These are phyloP conservation scores for Pleurotus giganteus DNA, from an alignment of 768 basidiomycete genomes.

Conservation along the genomic window DNA sequence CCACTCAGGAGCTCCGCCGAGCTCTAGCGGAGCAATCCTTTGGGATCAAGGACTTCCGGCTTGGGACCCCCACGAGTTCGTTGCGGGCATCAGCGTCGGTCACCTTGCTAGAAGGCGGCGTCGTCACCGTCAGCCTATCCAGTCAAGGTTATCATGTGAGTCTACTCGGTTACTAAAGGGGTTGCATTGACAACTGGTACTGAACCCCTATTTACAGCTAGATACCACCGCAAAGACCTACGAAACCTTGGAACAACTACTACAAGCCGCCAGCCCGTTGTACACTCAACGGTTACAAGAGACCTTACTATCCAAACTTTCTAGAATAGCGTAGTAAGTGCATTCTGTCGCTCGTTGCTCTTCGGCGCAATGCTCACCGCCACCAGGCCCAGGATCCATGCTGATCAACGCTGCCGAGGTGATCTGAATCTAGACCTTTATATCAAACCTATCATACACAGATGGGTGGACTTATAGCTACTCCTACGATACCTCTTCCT, in stretches of 20 bases:
- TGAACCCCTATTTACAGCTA: slow-evolving; percentile 14
- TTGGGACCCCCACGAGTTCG: slow-evolving; percentile 32
- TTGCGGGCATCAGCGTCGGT: slow-evolving; percentile 53
- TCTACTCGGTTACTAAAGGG: no score
- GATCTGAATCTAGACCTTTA: background rate
- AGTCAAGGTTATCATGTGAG: slow-evolving; percentile 56
- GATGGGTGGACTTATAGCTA: slow-evolving; percentile 4
- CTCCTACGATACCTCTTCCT: slow-evolving; percentile 13
- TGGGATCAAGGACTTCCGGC: slow-evolving; percentile 46
- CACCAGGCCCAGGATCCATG: background rate
- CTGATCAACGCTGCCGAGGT: background rate
- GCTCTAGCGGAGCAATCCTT: slow-evolving; percentile 60
- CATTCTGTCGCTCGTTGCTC: background rate
- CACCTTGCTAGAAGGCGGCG: slow-evolving; percentile 54
- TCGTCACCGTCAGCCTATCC: slow-evolving; percentile 45
- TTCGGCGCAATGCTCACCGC: background rate
- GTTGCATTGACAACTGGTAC: no score
- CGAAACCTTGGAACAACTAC: slow-evolving; percentile 60
- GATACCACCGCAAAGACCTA: slow-evolving; percentile 29
- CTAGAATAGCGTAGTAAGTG: slow-evolving; percentile 4
- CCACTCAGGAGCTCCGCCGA: slow-evolving; percentile 47
- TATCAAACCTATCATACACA: slow-evolving; percentile 1
- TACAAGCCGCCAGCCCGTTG: slow-evolving; percentile 52
- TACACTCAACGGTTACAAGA: slow-evolving; percentile 49
- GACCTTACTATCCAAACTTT: slow-evolving; percentile 43